Conservation (phyloP, 495 filamentous ascomycete genomes). For the Cetradonia linearis region DNA sequence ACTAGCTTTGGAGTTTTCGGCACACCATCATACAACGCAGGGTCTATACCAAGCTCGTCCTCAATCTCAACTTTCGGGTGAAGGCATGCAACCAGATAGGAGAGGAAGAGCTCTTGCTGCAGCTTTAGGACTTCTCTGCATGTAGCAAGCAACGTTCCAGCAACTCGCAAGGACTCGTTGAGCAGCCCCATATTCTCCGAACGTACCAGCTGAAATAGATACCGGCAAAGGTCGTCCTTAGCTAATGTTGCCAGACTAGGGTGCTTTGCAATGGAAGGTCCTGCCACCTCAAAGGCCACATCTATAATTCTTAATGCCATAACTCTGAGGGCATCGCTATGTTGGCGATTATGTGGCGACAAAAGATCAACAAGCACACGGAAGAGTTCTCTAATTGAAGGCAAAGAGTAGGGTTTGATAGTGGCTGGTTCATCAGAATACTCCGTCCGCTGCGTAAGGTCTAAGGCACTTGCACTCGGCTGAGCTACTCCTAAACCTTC, state of each 20-base stretch:
- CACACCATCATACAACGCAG: constrained; percentile 84
- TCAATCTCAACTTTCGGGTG: constrained; percentile 91
- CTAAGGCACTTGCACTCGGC: constrained; percentile 18
- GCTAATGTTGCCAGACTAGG: constrained; percentile 79
- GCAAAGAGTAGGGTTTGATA: constrained; percentile 81
- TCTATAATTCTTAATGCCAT: constrained; percentile 97
- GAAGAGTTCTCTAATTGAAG: constrained; percentile 89
- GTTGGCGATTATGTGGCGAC: constrained; percentile 82
- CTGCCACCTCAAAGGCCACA: constrained; percentile 92
- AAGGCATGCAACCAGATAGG: constrained; percentile 87
- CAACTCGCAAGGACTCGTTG: constrained; percentile 82
- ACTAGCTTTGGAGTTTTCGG: constrained; percentile 80
- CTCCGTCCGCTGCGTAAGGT: constrained; percentile 20
- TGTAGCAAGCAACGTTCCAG: constrained; percentile 80
- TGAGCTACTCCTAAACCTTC: constrained; percentile 1
- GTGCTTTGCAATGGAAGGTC: constrained; percentile 89
- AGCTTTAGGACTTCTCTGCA: constrained; percentile 88
- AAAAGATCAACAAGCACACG: constrained; percentile 89
- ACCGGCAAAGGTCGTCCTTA: constrained; percentile 85
- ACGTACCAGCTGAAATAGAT: constrained; percentile 92
- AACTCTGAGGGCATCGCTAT: constrained; percentile 89
- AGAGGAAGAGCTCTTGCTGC: constrained; percentile 93
- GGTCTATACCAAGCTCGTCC: constrained; percentile 78
- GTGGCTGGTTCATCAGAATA: constrained; percentile 28
- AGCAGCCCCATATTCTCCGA: constrained; percentile 92